Evolutionary conservation across 2,329 filamentous ascomycete genomes (phyloP).

Genomic region (Bipolaris zeicola): DNA sequence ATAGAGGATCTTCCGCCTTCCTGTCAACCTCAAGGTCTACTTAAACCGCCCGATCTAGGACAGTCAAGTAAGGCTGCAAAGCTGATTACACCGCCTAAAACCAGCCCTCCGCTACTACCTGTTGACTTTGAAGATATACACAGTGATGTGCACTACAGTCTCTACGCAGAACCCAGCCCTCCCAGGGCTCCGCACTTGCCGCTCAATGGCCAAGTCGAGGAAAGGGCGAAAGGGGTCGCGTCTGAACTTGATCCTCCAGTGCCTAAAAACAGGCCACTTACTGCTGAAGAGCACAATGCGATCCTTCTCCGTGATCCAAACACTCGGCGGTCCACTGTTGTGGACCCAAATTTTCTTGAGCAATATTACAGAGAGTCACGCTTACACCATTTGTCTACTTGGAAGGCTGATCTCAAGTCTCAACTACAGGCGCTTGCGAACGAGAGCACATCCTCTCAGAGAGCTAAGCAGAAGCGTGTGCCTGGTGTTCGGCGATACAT

Average conservation of each 20-base stretch:
- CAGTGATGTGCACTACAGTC: slow-evolving; percentile 27
- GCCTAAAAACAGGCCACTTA: slow-evolving; percentile 57
- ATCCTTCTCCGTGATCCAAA: slow-evolving; percentile 81
- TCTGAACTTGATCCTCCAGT: neutral
- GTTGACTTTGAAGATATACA: slow-evolving; percentile 6
- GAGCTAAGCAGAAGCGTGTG: slow-evolving; percentile 58
- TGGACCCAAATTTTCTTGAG: slow-evolving; percentile 90
- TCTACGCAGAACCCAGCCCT: slow-evolving; percentile 28
- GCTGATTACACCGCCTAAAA: slow-evolving; percentile 40
- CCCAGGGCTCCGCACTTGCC: slow-evolving; percentile 15
- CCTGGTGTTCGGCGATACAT: slow-evolving; percentile 77
- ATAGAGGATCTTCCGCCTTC: slow-evolving; percentile 41
- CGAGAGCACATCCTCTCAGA: slow-evolving; percentile 65
- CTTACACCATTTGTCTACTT: slow-evolving; percentile 91
- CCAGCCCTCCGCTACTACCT: slow-evolving; percentile 29
- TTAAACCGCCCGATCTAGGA: slow-evolving; percentile 24
- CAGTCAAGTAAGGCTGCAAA: slow-evolving; percentile 15
- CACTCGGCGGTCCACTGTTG: slow-evolving; percentile 85
- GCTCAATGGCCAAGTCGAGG: slow-evolving; percentile 10
- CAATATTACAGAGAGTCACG: slow-evolving; percentile 96
- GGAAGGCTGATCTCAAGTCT: slow-evolving; percentile 94
- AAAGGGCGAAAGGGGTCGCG: slow-evolving; percentile 7
- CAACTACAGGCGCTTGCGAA: slow-evolving; percentile 80
- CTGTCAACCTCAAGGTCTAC: slow-evolving; percentile 39
- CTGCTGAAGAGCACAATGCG: slow-evolving; percentile 92